Conservation (phyloP, 495 filamentous ascomycete genomes). For the Lichenothelia convexa region DNA sequence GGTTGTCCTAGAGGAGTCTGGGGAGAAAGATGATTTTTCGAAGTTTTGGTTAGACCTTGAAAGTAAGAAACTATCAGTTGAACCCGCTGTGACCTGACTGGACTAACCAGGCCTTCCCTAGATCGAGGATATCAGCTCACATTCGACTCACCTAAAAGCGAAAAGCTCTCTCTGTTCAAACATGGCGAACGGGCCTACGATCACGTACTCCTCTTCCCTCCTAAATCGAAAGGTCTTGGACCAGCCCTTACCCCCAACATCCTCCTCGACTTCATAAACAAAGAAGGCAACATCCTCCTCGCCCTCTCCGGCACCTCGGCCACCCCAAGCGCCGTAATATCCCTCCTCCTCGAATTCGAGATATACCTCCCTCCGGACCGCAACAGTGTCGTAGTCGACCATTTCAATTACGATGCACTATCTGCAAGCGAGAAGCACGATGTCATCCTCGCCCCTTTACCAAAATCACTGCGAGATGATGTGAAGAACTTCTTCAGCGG, state of each 20-base stretch:
- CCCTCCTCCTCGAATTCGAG: constrained; percentile 78
- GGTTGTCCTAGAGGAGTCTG: constrained; percentile 67
- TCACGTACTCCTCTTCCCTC: constrained; percentile 73
- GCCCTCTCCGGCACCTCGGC: constrained; percentile 58
- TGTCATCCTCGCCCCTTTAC: constrained; percentile 57
- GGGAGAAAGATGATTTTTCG: constrained; percentile 62
- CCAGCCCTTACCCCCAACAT: constrained; percentile 70
- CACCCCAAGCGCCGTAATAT: constrained; percentile 60
- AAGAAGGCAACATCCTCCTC: constrained; percentile 79
- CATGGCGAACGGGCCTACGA: constrained; percentile 80
- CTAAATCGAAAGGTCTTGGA: constrained; percentile 78
- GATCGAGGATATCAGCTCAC: constrained; percentile 64
- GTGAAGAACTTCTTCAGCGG: constrained; percentile 66
- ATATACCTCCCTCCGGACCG: constrained; percentile 77
- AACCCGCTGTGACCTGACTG: not conserved
- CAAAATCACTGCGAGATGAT: constrained; percentile 40
- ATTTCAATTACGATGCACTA: constrained; percentile 77
- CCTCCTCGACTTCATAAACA: constrained; percentile 80
- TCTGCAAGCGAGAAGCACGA: constrained; percentile 72
- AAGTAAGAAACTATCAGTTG: constrained; percentile 31
- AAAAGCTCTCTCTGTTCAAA: constrained; percentile 63
- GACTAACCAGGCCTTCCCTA: constrained; percentile 18
- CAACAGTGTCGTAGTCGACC: constrained; percentile 68
- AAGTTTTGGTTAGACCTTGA: constrained; percentile 67
- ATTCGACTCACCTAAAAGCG: constrained; percentile 74